Base-by-base conservation (phyloP, 768 basidiomycete species). In the Lyophyllum shimeji region DNA sequence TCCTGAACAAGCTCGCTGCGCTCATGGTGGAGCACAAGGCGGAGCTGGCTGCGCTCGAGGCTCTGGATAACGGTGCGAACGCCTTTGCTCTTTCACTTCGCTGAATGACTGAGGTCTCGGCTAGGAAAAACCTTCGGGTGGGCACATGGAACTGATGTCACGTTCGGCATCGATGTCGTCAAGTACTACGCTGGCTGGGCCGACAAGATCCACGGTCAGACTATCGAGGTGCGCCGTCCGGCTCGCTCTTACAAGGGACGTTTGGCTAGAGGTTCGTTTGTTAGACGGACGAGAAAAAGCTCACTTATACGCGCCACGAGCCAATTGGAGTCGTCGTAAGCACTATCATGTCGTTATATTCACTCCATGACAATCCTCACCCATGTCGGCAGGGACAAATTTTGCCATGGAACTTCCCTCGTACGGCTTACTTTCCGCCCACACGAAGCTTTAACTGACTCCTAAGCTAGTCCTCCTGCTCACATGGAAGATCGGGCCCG, bases 401-500 rank as follows among this genome's bases (percentile, higher is more conserved):
- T 20, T 58, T 70, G 46, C 69, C 69, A 33, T 70, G 68, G 87
- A 88, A 87, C 71, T 85, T 82, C 73, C 83, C 83, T 66, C 70
- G 77, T 79, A 62, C 29, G 73, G 57, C 8, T 8, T 4, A 5
- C 25, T 29, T 27, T 11, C 15, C 3, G 29, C 17, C 12, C 23
- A 12, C 39, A 18, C 3, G 17, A 18, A n/a, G 5, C 15, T 39
- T 8, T n/a, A 40, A 31, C n/a, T 23, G 21, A 33, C 40, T 33
- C 48, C 44, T 29, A 5, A 72, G 66, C 67, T 60, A 75, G 77
- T 81, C 54, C 65, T 76, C 47, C 89, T 93, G 84, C 71, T 86
- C 55, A 66, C 80, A 2, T 89, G 87, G 87, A 94, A 93, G 70
- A 66, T 92, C 49, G 91, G 79, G 0, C 91, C 93, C 5, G 91